These are phyloP conservation scores for Beauveria pseudobassiana DNA, from an alignment of 2,329 filamentous ascomycete genomes.

Conservation along the genomic window DNA sequence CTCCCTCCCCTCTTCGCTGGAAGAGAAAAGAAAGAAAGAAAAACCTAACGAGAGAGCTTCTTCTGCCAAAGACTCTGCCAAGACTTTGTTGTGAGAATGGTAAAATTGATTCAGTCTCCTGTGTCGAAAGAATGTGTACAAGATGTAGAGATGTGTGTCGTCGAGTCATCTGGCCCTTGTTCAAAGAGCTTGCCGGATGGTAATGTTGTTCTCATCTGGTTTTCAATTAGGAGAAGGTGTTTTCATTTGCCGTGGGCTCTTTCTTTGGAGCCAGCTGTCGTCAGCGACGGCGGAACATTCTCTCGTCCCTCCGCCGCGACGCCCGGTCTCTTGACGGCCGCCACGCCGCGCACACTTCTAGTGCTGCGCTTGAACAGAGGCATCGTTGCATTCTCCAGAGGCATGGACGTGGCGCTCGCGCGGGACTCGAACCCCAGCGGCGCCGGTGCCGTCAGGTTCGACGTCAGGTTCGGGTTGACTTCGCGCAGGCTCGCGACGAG, in stretches of 20 bases:
- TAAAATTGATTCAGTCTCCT: neutral
- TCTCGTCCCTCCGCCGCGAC: conserved; percentile 39
- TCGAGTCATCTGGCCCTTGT: neutral
- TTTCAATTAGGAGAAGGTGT: neutral
- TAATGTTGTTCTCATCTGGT: neutral
- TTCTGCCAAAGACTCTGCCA: neutral
- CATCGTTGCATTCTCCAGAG: conserved; percentile 33
- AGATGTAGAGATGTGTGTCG: neutral
- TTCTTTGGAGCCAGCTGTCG: conserved; percentile 35
- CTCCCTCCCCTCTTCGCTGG: neutral
- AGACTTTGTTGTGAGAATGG: neutral
- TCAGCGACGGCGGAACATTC: conserved; percentile 36
- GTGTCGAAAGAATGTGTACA: neutral
- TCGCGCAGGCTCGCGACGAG: conserved; percentile 44
- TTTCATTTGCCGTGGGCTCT: conserved; percentile 42
- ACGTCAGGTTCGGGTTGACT: conserved; percentile 44
- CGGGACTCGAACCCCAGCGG: conserved; percentile 34
- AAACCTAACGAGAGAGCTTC: no score
- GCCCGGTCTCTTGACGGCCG: conserved; percentile 27
- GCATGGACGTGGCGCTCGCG: conserved; percentile 33
- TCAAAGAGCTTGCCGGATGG: neutral
- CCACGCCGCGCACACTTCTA: conserved; percentile 19
- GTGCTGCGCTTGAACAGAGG: conserved; percentile 41
- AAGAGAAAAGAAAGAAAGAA: neutral
- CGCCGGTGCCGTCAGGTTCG: conserved; percentile 29